Evolutionary conservation across 805 yeast genomes (phyloP), one percentile per base, ranked within the genome.

Genomic region (Ogataea pini): DNA sequence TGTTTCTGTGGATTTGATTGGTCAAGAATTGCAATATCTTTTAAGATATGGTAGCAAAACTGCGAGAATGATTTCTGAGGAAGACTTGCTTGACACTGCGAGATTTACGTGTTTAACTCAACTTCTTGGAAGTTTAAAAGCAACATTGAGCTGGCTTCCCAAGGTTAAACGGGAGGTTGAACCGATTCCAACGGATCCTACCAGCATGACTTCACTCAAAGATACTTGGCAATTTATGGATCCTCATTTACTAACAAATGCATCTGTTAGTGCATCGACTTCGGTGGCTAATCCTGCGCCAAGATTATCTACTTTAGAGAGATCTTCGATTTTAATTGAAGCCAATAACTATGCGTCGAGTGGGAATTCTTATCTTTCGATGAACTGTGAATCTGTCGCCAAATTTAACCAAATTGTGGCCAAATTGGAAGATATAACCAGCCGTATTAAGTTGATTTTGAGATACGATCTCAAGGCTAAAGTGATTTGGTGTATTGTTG

Each of bases 111-210:
- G 76, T 17, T 70, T 83, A 3, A 70, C 83, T 10, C 68, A 80
- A 45, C 68, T 87, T 37, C 68, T 82, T 16, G 71, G 78, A 12
- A 77, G 86, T 3, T 54, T 84, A 1, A 67, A 72, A 14, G 80
- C 89, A 82, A 68, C 83, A 2, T 63, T 79, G 34, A 57, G 70
- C 14, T 83, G 90, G 86, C 70, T 87, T 37, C 85, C 87, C 0
- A 60, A 60, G 4, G 65, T 83, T 59, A 71, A 78, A 46, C 76
- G 78, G 44, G 72, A 71, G 7, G 62, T 68, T 5, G 46, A 42
- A 12, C 44, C 47, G 13, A 16, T 31, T 1, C 45, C 14, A 12
- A n/a, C 39, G 0, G 47, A 53, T 12, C 32, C 49, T 7, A 46
- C 57, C 7, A 57, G 48, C 37, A 47, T 56, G n/a, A 57, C 61